phyloP scores from a whole-genome alignment of 768 basidiomycete genomes.

The Mrakia frigida region DNA sequence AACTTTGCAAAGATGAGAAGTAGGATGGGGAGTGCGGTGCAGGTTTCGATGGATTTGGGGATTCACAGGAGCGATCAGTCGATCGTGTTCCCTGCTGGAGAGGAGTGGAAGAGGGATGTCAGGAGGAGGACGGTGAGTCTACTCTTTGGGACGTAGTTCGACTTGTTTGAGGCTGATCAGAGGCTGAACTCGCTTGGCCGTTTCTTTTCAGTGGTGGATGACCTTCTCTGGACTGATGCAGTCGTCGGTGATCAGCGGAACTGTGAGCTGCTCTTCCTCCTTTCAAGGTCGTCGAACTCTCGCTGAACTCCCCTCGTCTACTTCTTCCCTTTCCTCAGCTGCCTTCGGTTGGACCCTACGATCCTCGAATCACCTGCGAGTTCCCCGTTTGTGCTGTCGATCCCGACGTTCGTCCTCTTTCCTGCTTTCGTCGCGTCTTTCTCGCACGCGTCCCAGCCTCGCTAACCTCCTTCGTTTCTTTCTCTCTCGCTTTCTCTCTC shows the following conservation, averaged over 20 bases:
- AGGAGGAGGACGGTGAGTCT: conserved; percentile 15
- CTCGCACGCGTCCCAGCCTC: not conserved
- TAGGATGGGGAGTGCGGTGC: conserved; percentile 11
- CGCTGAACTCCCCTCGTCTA: not conserved
- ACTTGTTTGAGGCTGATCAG: no score
- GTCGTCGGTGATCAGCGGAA: conserved; percentile 17
- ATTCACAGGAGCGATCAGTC: conserved; percentile 15
- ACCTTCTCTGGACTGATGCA: conserved; percentile 17
- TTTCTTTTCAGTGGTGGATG: conserved; percentile 19
- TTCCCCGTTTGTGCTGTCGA: conserved; percentile 14
- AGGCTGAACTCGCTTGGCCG: no score
- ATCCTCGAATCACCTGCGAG: conserved; percentile 25
- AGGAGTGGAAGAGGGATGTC: conserved; percentile 28
- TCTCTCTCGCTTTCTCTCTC: not conserved
- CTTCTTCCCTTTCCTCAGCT: not conserved
- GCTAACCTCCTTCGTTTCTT: not conserved
- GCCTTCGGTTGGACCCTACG: conserved; percentile 24
- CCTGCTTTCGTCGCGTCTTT: not conserved
- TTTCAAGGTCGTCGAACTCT: not conserved
- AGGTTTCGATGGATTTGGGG: conserved; percentile 23
- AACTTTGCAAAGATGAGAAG: conserved; percentile 14
- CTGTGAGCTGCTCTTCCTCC: not conserved
- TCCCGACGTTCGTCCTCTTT: conserved; percentile 7
- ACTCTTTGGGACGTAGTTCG: no score
- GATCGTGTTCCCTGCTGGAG: not conserved